Percentiles rank a stretch among this genome's conserved stretches.
Evolutionary conservation across 768 basidiomycete species (phyloP).

Genomic region (Multifurca ochricompacta): DNA sequence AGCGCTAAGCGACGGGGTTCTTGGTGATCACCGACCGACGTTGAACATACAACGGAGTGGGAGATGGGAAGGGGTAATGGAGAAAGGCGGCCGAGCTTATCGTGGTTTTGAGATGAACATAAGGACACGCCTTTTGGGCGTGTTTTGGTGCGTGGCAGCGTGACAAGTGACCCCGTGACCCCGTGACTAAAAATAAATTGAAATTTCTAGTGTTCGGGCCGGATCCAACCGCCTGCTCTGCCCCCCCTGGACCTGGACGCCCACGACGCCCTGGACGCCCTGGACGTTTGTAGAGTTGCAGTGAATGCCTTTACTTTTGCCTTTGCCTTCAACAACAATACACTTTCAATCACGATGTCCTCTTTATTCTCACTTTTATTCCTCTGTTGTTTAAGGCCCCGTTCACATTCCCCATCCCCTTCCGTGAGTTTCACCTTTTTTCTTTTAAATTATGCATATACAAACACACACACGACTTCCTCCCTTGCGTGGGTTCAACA

Average conservation of each 20-base stretch:
- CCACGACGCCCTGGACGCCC: too few relatives aligned
- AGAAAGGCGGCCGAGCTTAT: not conserved
- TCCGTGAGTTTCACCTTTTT: not conserved
- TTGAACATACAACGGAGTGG: not conserved
- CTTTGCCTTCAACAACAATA: not conserved
- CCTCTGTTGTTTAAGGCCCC: conserved; percentile 24
- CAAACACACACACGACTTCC: not conserved
- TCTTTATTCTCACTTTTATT: conserved; percentile 21
- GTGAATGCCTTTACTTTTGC: not conserved
- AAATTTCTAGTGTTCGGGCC: too few relatives aligned
- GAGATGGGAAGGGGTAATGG: not conserved
- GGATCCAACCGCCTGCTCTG: too few relatives aligned
- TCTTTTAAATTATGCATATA: too few relatives aligned
- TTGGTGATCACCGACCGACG: not conserved
- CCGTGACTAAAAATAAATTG: too few relatives aligned
- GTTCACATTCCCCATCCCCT: not conserved
- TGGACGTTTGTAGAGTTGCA: too few relatives aligned
- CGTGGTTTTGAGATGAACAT: not conserved
- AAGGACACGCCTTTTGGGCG: conserved; percentile 6
- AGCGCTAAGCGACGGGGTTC: not conserved
- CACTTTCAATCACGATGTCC: conserved; percentile 19
- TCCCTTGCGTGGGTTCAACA: too few relatives aligned
- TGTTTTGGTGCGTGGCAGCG: not conserved
- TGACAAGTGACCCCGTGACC: too few relatives aligned
- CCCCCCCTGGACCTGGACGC: too few relatives aligned